Base-by-base conservation (phyloP, 306 rosid genomes). In the Fagus sylvatica region DNA sequence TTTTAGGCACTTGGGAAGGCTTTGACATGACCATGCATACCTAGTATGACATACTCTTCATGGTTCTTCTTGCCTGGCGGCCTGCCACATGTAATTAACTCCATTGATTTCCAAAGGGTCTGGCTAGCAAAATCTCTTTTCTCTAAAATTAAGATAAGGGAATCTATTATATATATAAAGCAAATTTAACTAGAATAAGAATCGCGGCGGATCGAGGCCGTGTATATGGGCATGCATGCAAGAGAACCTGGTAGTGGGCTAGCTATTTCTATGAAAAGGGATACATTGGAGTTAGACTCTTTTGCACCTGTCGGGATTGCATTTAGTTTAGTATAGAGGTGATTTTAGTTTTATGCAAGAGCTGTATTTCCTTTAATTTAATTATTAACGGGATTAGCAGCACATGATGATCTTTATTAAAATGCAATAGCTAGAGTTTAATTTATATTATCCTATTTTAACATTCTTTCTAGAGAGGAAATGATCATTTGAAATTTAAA, bases 201-300 rank as follows among this genome's bases (percentile, higher is more conserved):
- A 76, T 82, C 82, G 95, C 91, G 88, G 97, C 92, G 85, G 43
- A 70, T 74, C 80, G 93, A 88, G 82, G 87, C 85, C 13, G 97
- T 42, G 71, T 11, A 49, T 76, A 80, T 75, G 79, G 83, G 79
- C 28, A 22, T 22, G 28, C 28, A 22, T 22, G 89, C 81, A 82
- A 67, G 80, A 43, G 84, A 84, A 84, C 85, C 80, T 76, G 69
- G 72, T 83, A 75, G 69, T 46, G 51, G 51, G 51, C 51, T 10
- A 10, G 42, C 13, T 37, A 78, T 82, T 82, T 78, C 75, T 82
- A 62, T 69, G 74, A 78, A 78, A 75, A 76, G 82, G 72, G 78
- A 54, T 76, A 73, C 75, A 60, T 73, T 73, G 86, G 83, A 85
- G 82, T 79, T 76, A 22, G 67, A 73, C 78, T 81, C 78, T 69